Evolutionary conservation across 139 green algal species (phyloP).

Genomic region (Chlorella sp.): DNA sequence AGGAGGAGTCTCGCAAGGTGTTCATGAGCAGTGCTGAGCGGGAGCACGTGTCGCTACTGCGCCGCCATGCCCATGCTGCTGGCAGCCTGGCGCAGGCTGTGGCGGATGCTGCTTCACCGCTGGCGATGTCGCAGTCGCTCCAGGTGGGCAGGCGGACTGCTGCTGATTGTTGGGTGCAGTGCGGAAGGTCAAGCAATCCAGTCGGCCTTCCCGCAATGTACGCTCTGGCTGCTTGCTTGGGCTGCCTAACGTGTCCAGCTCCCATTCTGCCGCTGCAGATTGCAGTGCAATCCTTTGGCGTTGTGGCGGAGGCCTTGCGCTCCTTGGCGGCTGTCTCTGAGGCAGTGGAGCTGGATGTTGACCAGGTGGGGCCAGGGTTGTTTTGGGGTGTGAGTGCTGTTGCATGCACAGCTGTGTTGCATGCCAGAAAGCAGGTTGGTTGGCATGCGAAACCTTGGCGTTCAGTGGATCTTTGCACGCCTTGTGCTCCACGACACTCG

Average conservation of each 20-base stretch:
- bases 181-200: too few species aligned
- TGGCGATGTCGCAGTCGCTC: conserved; percentile 63
- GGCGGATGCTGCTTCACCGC: conserved; percentile 58
- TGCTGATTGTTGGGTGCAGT: background rate
- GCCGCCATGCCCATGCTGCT: conserved; percentile 48
- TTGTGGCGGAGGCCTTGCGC: conserved; percentile 39
- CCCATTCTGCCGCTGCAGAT: too few species aligned
- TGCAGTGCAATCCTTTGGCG: conserved; percentile 56
- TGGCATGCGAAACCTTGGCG: too few species aligned
- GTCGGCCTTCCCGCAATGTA: too few species aligned
- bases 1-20: conserved; percentile 33
- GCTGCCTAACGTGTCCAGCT: too few species aligned
- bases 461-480: too few species aligned
- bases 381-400: too few species aligned
- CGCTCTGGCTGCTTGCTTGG: too few species aligned
- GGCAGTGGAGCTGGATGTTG: conserved; percentile 26
- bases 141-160: conserved; percentile 19
- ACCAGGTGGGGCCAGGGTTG: background rate
- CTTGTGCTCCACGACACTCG: background rate
- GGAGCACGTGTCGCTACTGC: conserved; percentile 48
- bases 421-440: too few species aligned
- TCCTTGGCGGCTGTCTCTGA: conserved; percentile 32
- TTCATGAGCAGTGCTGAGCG: background rate
- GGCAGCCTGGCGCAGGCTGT: conserved; percentile 60
- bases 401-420: too few species aligned